Percentiles rank a stretch among this genome's conserved stretches.
phyloP scores from a whole-genome alignment of 202 grass and related monocot genomes.

The Schoenoplectus tabernaemontani region DNA sequence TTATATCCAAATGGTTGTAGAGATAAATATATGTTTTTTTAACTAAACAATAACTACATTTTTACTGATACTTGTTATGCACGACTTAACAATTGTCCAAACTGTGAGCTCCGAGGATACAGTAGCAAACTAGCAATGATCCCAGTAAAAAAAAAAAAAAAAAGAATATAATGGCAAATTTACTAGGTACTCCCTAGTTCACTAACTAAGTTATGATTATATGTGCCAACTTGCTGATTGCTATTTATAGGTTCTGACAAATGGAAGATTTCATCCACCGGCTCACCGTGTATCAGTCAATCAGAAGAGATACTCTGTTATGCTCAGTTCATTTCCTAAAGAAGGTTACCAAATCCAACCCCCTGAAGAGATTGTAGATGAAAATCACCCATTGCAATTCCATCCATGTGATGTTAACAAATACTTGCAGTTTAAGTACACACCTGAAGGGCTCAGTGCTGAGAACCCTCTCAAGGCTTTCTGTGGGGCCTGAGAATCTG shows the following conservation, averaged over 20 bases:
- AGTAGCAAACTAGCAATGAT: neutral
- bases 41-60: too few relatives aligned
- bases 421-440: constrained; percentile 8
- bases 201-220: neutral
- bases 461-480: constrained; percentile 14
- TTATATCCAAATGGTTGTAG: neutral
- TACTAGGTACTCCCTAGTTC: neutral
- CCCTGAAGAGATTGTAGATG: constrained; percentile 40
- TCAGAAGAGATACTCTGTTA: constrained; percentile 30
- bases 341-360: constrained; percentile 3
- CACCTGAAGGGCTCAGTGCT: neutral
- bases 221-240: neutral
- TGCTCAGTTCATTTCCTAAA: constrained; percentile 23
- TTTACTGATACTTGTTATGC: neutral
- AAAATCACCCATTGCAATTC: constrained; percentile 28
- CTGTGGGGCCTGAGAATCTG: neutral
- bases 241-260: constrained; percentile 31
- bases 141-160: neutral
- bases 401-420: constrained; percentile 1
- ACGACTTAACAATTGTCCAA: neutral
- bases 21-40: neutral
- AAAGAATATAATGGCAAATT: neutral
- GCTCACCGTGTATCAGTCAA: constrained; percentile 33
- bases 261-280: constrained; percentile 31
- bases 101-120: neutral